Percentiles rank a stretch among this genome's conserved stretches.
Conservation (phyloP, 1,284 basidiomycete species). For the Waitea zeae region DNA sequence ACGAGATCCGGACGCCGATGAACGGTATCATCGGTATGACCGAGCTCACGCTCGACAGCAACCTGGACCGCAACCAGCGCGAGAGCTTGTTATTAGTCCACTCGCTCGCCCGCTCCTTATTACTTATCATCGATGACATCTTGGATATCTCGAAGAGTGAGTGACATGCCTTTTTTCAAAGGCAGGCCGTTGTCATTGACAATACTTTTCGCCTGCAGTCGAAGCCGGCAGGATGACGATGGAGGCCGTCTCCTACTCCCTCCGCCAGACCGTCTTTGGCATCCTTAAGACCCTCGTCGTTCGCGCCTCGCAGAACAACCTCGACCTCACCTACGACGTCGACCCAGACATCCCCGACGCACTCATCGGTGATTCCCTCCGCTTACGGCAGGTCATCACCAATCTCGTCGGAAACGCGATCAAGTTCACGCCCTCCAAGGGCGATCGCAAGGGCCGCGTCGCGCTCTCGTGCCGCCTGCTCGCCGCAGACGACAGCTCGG, state of each 20-base stretch:
- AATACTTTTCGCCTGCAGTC: slow-evolving; percentile 34
- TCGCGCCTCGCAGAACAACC: slow-evolving; percentile 92
- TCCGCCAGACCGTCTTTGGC: slow-evolving; percentile 91
- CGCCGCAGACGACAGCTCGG: slow-evolving; percentile 56
- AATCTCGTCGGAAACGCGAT: slow-evolving; percentile 92
- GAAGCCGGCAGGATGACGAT: slow-evolving; percentile 99
- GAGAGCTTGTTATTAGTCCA: slow-evolving; percentile 96
- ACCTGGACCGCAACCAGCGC: slow-evolving; percentile 67
- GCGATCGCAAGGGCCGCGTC: slow-evolving; percentile 82
- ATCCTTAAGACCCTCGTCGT: slow-evolving; percentile 98
- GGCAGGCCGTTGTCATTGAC: slow-evolving; percentile 4
- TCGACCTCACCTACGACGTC: slow-evolving; percentile 94
- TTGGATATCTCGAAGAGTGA: slow-evolving; percentile 95
- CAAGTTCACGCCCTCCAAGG: slow-evolving; percentile 68
- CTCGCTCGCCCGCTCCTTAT: slow-evolving; percentile 80
- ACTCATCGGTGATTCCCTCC: slow-evolving; percentile 90
- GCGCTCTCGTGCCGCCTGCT: slow-evolving; percentile 76
- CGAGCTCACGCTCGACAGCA: slow-evolving; percentile 89
- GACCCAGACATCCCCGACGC: slow-evolving; percentile 95
- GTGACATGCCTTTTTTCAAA: slow-evolving; percentile 17
- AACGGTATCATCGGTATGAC: slow-evolving; percentile 99
- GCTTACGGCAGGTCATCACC: slow-evolving; percentile 86
- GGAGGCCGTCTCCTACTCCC: slow-evolving; percentile 97
- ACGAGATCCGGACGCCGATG: slow-evolving; percentile 96
- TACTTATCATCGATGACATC: slow-evolving; percentile 97